Conservation (phyloP, 352 stramenopile species). For the Globisporangium alternatum region DNA sequence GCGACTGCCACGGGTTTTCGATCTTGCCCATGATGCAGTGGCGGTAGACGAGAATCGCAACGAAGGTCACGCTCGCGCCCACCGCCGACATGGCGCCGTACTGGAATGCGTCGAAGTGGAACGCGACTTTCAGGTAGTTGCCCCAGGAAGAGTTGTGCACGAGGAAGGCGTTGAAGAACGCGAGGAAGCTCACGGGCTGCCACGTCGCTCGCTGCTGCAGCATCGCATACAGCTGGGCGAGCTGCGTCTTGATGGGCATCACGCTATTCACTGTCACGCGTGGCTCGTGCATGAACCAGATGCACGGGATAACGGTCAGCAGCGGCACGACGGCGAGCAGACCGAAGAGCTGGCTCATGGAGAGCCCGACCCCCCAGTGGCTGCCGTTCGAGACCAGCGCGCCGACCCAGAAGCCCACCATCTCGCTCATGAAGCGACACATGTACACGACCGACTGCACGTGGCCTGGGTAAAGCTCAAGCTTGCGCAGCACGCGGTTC, state of each 20-base stretch:
- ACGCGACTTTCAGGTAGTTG: slow-evolving; percentile 76
- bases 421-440: slow-evolving; percentile 76
- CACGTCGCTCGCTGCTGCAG: slow-evolving; percentile 67
- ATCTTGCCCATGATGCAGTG: slow-evolving; percentile 37
- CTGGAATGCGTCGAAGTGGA: slow-evolving; percentile 70
- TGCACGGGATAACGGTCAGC: slow-evolving; percentile 50
- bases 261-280: slow-evolving; percentile 14
- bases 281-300: slow-evolving; percentile 61
- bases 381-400: slow-evolving; percentile 55
- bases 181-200: slow-evolving; percentile 72
- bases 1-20: slow-evolving; percentile 50
- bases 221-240: slow-evolving; percentile 51
- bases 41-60: slow-evolving; percentile 53
- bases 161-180: slow-evolving; percentile 55
- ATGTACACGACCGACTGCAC: slow-evolving; percentile 73
- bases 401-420: slow-evolving; percentile 70
- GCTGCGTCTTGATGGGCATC: slow-evolving; percentile 32
- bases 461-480: slow-evolving; percentile 36
- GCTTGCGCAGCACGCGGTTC: slow-evolving; percentile 47
- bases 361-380: slow-evolving; percentile 51
- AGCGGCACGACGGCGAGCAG: slow-evolving; percentile 58
- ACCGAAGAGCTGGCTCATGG: slow-evolving; percentile 62
- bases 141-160: slow-evolving; percentile 79
- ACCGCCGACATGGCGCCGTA: slow-evolving; percentile 71
- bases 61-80: slow-evolving; percentile 65